Conservation (phyloP, 164 flowering plant species). For the Vitis labrusca region DNA sequence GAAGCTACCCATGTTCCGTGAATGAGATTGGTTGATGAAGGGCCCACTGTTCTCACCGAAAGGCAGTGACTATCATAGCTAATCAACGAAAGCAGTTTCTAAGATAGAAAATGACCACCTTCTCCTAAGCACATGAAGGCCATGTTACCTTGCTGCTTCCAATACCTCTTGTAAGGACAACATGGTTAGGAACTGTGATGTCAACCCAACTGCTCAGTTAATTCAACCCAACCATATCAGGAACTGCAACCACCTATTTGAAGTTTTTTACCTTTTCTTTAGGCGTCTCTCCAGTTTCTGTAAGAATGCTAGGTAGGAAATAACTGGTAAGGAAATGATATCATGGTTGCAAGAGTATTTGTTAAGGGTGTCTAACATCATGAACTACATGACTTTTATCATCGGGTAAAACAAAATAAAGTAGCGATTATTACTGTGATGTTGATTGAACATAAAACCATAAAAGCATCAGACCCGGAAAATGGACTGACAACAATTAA, state of each 20-base stretch:
- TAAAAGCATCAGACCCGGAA: neutral
- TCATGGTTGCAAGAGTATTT: neutral
- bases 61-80: conserved; percentile 6
- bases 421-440: too few relatives aligned
- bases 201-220: conserved; percentile 6
- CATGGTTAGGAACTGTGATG: conserved; percentile 7
- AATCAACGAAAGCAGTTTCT: neutral
- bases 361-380: neutral
- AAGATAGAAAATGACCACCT: conserved; percentile 8
- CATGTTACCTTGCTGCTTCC: conserved; percentile 16
- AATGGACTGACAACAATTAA: neutral
- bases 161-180: conserved; percentile 9
- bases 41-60: conserved; percentile 14
- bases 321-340: neutral
- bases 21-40: conserved; percentile 27
- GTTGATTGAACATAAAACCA: neutral
- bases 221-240: neutral
- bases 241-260: neutral
- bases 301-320: neutral
- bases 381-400: neutral
- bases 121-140: conserved; percentile 4
- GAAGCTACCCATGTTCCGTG: conserved; percentile 40
- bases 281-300: too few relatives aligned
- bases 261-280: too few relatives aligned
- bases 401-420: neutral